A percentile compares a stretch with the other conserved stretches of the same genome.
These are phyloP conservation scores for Abortiporus biennis DNA, from an alignment of 1,284 basidiomycete genomes.

Conservation along the genomic window DNA sequence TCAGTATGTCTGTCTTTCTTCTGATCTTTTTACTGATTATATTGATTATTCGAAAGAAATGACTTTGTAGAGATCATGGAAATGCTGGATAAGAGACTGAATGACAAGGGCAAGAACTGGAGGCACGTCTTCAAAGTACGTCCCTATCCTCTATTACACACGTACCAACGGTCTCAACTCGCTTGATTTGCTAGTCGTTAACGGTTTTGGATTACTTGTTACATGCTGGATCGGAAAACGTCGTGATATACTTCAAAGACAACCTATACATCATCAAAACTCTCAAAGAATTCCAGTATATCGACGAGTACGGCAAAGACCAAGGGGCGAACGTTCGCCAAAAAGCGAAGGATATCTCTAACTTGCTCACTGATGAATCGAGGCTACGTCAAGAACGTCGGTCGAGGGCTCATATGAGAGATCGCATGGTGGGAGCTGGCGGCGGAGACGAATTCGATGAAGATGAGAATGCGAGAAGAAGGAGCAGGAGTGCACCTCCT, in stretches of 20 bases:
- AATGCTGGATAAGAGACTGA: slow-evolving; percentile 98
- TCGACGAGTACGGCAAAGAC: slow-evolving; percentile 95
- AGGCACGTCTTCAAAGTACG: slow-evolving; percentile 96
- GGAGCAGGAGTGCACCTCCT: slow-evolving; percentile 30
- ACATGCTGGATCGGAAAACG: slow-evolving; percentile 96
- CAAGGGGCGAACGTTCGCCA: slow-evolving; percentile 98
- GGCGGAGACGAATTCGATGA: slow-evolving; percentile 51
- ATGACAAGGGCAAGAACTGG: slow-evolving; percentile 99
- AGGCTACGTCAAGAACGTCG: slow-evolving; percentile 85
- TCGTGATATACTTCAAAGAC: slow-evolving; percentile 97
- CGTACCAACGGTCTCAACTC: slow-evolving; percentile 3
- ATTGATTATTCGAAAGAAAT: slow-evolving; percentile 49
- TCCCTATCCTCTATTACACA: slow-evolving; percentile 3
- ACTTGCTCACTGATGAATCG: slow-evolving; percentile 86
- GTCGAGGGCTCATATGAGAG: slow-evolving; percentile 86
- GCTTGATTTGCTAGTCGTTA: slow-evolving; percentile 56
- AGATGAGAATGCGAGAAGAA: slow-evolving; percentile 36
- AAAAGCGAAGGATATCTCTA: slow-evolving; percentile 99
- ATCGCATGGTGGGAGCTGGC: slow-evolving; percentile 76
- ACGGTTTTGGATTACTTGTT: slow-evolving; percentile 96
- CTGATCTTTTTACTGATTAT: slow-evolving; percentile 3
- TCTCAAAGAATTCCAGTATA: slow-evolving; percentile 96
- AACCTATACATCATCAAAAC: slow-evolving; percentile 99
- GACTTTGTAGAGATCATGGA: slow-evolving; percentile 99
- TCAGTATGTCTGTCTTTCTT: slow-evolving; percentile 50